phyloP scores from a whole-genome alignment of 371 early-diverging fungal genomes.

The Gilbertella persicaria region DNA sequence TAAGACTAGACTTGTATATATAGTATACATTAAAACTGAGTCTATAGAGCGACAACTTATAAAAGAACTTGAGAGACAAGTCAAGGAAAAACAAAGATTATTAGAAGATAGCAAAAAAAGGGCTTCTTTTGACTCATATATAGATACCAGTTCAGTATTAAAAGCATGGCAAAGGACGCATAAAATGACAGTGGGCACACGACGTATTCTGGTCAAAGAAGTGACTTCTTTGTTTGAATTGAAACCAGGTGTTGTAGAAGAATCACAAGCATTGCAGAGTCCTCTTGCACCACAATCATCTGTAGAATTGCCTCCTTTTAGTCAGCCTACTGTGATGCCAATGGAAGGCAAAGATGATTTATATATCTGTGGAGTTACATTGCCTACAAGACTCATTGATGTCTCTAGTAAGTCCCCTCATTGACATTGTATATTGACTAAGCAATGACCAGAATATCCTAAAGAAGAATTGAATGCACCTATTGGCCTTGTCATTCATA shows the following conservation, averaged over 20 bases:
- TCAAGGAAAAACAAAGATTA: slow-evolving; percentile 13
- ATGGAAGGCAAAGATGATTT: slow-evolving; percentile 41
- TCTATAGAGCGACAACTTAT: slow-evolving; percentile 26
- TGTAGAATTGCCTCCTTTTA: slow-evolving; percentile 6
- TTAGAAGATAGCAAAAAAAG: slow-evolving; percentile 8
- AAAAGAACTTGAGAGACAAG: slow-evolving; percentile 20
- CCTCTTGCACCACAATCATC: not conserved
- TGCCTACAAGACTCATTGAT: slow-evolving; percentile 43
- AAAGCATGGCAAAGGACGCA: slow-evolving; percentile 42
- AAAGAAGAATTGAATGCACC: slow-evolving; percentile 84
- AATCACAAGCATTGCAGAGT: slow-evolving; percentile 2
- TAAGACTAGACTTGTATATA: slow-evolving; percentile 12
- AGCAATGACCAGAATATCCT: slow-evolving; percentile 22
- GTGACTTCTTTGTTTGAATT: slow-evolving; percentile 60
- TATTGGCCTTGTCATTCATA: slow-evolving; percentile 77
- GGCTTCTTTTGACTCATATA: not conserved
- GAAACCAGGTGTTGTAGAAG: slow-evolving; percentile 40
- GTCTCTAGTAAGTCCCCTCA: slow-evolving; percentile 43
- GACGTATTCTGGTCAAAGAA: slow-evolving; percentile 57
- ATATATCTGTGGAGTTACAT: slow-evolving; percentile 57
- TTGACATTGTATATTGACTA: no score
- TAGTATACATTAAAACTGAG: not conserved
- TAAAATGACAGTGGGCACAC: slow-evolving; percentile 39
- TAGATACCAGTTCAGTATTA: not conserved
- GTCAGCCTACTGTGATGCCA: not conserved